Evolutionary conservation across 306 rosid species (phyloP), one percentile per base, ranked within the genome.

Genomic region (Astragalus glycyphyllos): DNA sequence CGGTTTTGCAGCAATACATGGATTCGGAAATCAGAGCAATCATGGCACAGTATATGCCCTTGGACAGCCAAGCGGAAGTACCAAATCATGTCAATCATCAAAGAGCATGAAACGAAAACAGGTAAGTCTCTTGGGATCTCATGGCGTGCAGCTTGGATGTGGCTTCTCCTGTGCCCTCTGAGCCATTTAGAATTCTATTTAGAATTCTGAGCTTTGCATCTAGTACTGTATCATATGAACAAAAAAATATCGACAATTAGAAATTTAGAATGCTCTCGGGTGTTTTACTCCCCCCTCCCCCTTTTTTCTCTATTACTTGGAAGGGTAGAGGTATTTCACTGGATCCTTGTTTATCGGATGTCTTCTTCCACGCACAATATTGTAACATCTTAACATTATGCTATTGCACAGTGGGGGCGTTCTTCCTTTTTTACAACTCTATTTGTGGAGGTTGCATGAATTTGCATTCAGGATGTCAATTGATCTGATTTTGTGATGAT

Each of bases 31-130:
- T 92, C 80, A 86, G 96, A 80, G 98, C 98, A 61, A 92, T 92
- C 77, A 92, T 92, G 98, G 95, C 96, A 55, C 98, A 92, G 69
- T 92, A 92, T 74, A 92, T 92, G 98, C 98, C 98, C 54, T 84
- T 92, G 71, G 97, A 92, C 83, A 89, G 92, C 86, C 97, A 92
- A 78, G 88, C 76, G 5, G 97, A 92, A 78, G 84, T 83, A 78
- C 91, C 88, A 7, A 92, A 83, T 77, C 90, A 86, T 42, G 81
- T 83, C 57, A 77, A 71, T 15, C 86, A 80, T 7, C 87, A 78
- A 42, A 88, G 80, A 37, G 79, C 88, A 5, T 89, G 83, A 84
- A 72, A 53, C 54, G 15, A 63, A 42, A 54, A 42, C 16, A 20
- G 51, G 51, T 47, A 44, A 57, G 34, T 42, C 58, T 55, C 69